Evolutionary conservation across 75 land plant species (phyloP).

Genomic region (Selaginella tamariscina): DNA sequence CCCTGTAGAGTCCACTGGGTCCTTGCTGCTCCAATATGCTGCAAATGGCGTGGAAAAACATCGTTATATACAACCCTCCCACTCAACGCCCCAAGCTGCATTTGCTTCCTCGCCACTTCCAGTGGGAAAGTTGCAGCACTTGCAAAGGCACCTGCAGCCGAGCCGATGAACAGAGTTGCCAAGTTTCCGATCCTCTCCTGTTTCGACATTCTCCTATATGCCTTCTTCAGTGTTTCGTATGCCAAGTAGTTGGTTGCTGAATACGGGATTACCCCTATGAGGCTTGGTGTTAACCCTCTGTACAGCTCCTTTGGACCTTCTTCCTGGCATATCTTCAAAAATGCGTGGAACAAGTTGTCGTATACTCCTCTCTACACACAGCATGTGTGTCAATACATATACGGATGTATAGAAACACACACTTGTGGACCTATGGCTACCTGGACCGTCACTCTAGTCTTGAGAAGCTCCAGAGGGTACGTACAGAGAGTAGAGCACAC

Average conservation of each 20-base stretch:
- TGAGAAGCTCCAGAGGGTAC: conserved; percentile 89
- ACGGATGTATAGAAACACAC: no score
- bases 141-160: conserved; percentile 76
- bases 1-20: conserved; percentile 59
- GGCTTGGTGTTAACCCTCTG: conserved; percentile 76
- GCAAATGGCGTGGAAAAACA: conserved; percentile 65
- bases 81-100: conserved; percentile 81
- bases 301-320: conserved; percentile 81
- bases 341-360: conserved; percentile 59
- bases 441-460: conserved; percentile 87
- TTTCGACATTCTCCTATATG: conserved; percentile 57
- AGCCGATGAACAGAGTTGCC: conserved; percentile 72
- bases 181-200: conserved; percentile 60
- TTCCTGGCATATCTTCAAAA: conserved; percentile 58
- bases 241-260: conserved; percentile 89
- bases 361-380: conserved; percentile 73
- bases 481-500: conserved; percentile 82
- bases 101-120: conserved; percentile 87
- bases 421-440: no score
- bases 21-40: conserved; percentile 84
- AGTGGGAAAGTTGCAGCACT: conserved; percentile 77
- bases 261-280: conserved; percentile 92
- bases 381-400: no score
- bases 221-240: conserved; percentile 59
- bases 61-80: conserved; percentile 71